A percentile compares a stretch with the other conserved stretches of the same genome.
Conservation (phyloP, 495 filamentous ascomycete genomes). For the Diplogelasinospora grovesii region DNA sequence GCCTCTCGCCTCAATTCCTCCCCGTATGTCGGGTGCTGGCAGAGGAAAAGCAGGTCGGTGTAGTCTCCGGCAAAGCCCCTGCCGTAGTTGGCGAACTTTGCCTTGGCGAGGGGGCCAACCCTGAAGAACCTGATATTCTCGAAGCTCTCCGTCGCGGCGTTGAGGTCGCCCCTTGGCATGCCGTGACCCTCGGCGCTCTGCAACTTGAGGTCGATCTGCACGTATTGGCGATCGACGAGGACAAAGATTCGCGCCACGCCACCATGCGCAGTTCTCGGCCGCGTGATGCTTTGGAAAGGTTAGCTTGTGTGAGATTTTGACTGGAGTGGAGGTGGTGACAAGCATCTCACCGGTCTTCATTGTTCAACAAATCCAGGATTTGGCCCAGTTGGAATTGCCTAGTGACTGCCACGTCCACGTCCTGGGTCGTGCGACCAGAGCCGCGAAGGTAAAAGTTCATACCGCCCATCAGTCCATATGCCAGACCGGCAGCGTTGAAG, state of each 20-base stretch:
- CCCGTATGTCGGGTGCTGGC: too few species aligned
- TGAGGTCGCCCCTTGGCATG: conserved; percentile 3
- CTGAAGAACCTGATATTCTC: background rate
- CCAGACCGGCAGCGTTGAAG: background rate
- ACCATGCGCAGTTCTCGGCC: conserved; percentile 3
- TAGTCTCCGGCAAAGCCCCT: too few species aligned
- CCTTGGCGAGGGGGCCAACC: conserved; percentile 1
- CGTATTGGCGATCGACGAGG: background rate
- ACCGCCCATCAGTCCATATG: conserved; percentile 5
- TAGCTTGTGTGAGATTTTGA: too few species aligned
- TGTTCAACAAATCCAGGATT: conserved; percentile 1
- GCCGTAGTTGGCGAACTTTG: too few species aligned
- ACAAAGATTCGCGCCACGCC: conserved; percentile 7
- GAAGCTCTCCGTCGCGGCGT: background rate
- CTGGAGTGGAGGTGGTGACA: too few species aligned
- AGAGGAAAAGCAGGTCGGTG: too few species aligned
- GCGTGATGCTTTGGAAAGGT: conserved; percentile 4
- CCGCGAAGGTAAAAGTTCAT: conserved; percentile 9
- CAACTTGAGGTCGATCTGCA: conserved; percentile 9
- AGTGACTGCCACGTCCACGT: conserved; percentile 3
- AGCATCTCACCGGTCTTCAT: background rate
- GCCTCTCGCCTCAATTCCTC: too few species aligned
- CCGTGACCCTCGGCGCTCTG: too few species aligned
- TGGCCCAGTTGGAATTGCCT: background rate
- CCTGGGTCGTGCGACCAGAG: conserved; percentile 2